Base-by-base conservation (phyloP, 306 rosid genomes). In the Morella rubra region DNA sequence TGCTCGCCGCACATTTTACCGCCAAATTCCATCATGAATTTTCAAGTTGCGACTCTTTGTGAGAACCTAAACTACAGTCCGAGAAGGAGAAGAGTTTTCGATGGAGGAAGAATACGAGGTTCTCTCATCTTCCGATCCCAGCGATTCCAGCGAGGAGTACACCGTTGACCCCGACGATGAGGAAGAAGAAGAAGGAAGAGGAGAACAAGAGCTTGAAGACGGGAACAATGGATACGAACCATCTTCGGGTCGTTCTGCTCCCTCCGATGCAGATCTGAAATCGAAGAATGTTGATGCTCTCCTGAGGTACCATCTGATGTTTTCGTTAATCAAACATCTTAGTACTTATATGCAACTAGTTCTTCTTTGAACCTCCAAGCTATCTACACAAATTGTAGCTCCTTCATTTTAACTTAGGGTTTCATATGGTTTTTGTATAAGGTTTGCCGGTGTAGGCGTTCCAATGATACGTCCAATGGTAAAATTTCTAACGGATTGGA, bases 241-340 rank as follows among this genome's bases (percentile, higher is more conserved):
- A 13, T 59, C 56, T 32, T 44, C 27, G 59, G 50, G 44, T 13
- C 64, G 27, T 71, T 80, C 71, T 51, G 81, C 65, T 71, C 82
- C 84, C 42, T 55, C 81, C 20, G 84, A 56, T 5, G 87, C 79
- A 15, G 84, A 87, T 71, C 89, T 83, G 49, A 94, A 94, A 83
- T 91, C 90, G 66, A 84, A 89, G 79, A 94, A 94, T 52, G 97
- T 94, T 44, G 93, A 94, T 41, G 98, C 98, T 44, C 89, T 94
- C 14, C 45, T 94, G 73, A 87, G 92, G 98, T 90, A 42, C 47
- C 27, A n/a, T 41, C 49, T 18, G 47, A 42, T 41, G 41, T 49
- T 12, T 49, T 65, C 37, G 19, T 42, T 16, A 65, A 65, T 8
- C 32, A 42, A 42, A 41, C 3, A 65, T 65, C 42, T 65, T 44